Evolutionary conservation across 192 early-diverging fungal genomes (phyloP).

Genomic region (Obelidium mucronatum): DNA sequence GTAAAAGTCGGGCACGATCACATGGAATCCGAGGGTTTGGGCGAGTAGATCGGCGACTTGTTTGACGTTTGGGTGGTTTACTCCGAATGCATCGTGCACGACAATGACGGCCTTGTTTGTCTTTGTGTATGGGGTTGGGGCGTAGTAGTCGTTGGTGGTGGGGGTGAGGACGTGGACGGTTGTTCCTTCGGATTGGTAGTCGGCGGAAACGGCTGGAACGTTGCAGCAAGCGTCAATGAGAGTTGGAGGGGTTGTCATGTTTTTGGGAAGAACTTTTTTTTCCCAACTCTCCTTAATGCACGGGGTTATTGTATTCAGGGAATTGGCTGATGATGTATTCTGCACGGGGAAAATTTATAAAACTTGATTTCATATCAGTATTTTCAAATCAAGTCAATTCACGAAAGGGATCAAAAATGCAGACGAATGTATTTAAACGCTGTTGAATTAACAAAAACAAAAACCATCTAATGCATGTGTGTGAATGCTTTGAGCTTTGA

Average conservation of each 20-base stretch:
- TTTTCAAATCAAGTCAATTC: too few species aligned
- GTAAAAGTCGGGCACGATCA: constrained; percentile 19
- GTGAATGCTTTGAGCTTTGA: too few species aligned
- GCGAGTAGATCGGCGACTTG: constrained; percentile 17
- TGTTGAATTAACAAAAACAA: too few species aligned
- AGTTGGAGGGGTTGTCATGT: background rate
- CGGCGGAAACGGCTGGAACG: background rate
- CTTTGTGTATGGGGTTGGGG: background rate
- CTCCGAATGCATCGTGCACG: constrained; percentile 2
- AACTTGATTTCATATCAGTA: too few species aligned
- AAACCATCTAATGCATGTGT: too few species aligned
- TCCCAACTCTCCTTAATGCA: too few species aligned
- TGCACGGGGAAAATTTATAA: too few species aligned
- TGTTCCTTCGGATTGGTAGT: background rate
- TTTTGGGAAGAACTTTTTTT: background rate
- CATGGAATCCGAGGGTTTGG: background rate
- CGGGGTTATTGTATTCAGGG: too few species aligned
- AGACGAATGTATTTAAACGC: too few species aligned
- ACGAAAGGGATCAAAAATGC: too few species aligned
- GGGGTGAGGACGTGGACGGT: background rate
- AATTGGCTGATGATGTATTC: too few species aligned
- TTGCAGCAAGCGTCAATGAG: constrained; percentile 1
- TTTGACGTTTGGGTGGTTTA: background rate
- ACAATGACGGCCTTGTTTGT: constrained; percentile 4
- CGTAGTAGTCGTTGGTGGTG: constrained; percentile 3